Conservation (phyloP, 768 basidiomycete genomes). For the Lyophyllum decastes region DNA sequence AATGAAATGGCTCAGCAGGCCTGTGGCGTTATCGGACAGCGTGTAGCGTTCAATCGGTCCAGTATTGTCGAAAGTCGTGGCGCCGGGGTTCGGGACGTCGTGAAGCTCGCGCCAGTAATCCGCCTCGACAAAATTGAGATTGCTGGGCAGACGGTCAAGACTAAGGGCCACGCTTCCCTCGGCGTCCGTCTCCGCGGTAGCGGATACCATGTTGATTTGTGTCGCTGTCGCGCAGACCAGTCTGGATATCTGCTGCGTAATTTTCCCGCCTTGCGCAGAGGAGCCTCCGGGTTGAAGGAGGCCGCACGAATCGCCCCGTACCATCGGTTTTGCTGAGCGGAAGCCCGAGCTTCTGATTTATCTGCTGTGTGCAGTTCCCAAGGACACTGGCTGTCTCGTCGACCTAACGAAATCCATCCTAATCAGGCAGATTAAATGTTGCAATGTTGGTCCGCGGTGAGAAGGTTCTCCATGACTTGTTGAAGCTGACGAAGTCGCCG, state of each 20-base stretch:
- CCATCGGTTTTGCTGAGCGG: background rate
- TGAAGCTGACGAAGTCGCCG: background rate
- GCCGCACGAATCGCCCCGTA: background rate
- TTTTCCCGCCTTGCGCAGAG: background rate
- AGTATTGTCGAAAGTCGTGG: background rate
- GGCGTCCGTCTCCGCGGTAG: background rate
- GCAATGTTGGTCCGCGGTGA: background rate
- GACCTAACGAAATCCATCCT: background rate
- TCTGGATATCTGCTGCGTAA: background rate
- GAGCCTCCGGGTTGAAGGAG: background rate
- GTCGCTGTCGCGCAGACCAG: slow-evolving; percentile 2
- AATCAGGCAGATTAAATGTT: background rate
- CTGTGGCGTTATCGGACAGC: background rate
- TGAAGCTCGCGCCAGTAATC: background rate
- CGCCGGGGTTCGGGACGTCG: background rate
- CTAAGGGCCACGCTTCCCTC: background rate
- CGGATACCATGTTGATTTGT: slow-evolving; percentile 4
- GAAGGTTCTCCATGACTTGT: background rate
- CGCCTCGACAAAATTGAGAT: background rate
- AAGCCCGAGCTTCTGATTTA: background rate
- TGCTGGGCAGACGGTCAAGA: background rate
- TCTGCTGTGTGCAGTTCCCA: background rate
- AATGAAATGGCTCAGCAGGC: background rate
- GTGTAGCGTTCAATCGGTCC: background rate
- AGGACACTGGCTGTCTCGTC: background rate